phyloP scores from a whole-genome alignment of 768 basidiomycete species.

The Suillus americanus region DNA sequence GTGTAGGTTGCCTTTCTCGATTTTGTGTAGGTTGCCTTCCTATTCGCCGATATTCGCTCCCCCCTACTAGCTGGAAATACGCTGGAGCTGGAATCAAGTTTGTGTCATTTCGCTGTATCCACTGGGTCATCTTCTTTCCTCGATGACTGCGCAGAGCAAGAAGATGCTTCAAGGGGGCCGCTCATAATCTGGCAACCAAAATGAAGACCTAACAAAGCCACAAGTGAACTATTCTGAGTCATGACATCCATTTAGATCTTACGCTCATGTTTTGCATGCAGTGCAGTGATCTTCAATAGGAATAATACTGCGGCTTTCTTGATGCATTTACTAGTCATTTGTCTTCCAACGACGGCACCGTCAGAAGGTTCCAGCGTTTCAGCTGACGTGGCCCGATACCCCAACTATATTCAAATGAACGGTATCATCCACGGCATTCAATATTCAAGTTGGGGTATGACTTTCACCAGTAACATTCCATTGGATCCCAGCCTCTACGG shows the following conservation, averaged over 20 bases:
- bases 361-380: neutral
- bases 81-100: neutral
- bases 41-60: neutral
- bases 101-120: neutral
- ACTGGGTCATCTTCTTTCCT: neutral
- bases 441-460: neutral
- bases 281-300: neutral
- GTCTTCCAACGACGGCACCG: neutral
- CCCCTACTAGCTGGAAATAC: neutral
- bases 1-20: neutral
- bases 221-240: neutral
- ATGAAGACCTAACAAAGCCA: no score
- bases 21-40: neutral
- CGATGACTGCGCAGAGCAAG: neutral
- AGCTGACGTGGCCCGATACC: neutral
- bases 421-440: neutral
- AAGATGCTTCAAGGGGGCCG: no score
- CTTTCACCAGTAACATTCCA: no score
- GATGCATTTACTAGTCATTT: neutral
- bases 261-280: neutral
- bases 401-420: neutral
- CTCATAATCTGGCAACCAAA: neutral
- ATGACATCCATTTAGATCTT: neutral
- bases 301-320: neutral
- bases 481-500: constrained; percentile 18